Base-by-base conservation (phyloP, 371 early-diverging fungal genomes). In the Batrachochytrium dendrobatidis region DNA sequence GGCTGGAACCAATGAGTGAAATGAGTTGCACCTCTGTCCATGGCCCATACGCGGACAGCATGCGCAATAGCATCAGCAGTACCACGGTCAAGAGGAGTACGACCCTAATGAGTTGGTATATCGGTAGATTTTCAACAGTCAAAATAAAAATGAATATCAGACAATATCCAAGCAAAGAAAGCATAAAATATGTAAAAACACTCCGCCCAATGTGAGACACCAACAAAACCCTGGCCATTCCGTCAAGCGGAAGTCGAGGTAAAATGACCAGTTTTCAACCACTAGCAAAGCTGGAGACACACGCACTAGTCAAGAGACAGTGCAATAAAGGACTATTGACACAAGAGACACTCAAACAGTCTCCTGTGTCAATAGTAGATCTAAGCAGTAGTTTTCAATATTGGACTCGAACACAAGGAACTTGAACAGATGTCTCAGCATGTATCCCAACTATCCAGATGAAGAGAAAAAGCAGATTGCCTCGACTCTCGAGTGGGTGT, bases 1-100 rank as follows among this genome's bases (percentile, higher is more conserved):
- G 97, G 98, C 80, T 98, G 98, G 87, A 98, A 98, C 95, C 95
- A 95, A 77, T 98, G 98, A 33, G 95, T 95, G 72, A 93, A 98
- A 80, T 98, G 97, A 52, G 93, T 93, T 39, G 95, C 94, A 34
- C 77, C 77, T 31, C 73, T 72, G 67, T 94, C 90, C 88, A 91
- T 87, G 62, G 96, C 92, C 98, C 98, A 98, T 53, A 93, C 87
- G 50, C 92, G 85, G 62, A 87, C 96, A 25, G 96, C 95, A 71
- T 98, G 96, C 28, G 95, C 95, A 64, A 98, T 89, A 46, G 96
- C 95, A 81, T 98, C 96, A 31, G 94, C 94, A 8, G 96, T 95
- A 31, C 82, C 78, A 64, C 89, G 86, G 77, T 94, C 95, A 34
- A 98, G 77, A 50, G 84, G 81, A 60, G 85, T 82, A 53, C 90